phyloP scores from a whole-genome alignment of 148 eudicot genomes.

The Spergularia marina region DNA sequence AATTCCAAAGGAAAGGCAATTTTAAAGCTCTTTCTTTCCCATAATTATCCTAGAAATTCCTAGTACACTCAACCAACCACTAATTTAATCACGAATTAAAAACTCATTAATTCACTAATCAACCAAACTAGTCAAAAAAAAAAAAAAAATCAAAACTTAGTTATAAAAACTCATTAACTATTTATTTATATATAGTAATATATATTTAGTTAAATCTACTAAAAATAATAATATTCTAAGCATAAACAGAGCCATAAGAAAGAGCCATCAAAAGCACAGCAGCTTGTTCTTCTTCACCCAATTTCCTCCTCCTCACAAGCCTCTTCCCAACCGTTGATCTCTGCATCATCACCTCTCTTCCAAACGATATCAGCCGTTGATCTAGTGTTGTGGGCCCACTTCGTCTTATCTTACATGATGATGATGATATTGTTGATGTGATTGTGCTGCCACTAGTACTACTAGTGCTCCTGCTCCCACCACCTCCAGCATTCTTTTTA shows the following conservation, averaged over 20 bases:
- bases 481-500: conserved; percentile 34
- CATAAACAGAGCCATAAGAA: conserved; percentile 75
- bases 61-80: background rate
- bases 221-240: conserved; percentile 4
- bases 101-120: background rate
- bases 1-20: no score
- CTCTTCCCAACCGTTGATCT: conserved; percentile 57
- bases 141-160: background rate
- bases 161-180: background rate
- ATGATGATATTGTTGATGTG: conserved; percentile 18
- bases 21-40: background rate
- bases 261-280: conserved; percentile 81
- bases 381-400: conserved; percentile 38
- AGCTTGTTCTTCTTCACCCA: conserved; percentile 86
- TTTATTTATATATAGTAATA: background rate
- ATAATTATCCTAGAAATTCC: background rate
- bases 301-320: conserved; percentile 34
- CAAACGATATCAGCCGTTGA: conserved; percentile 55
- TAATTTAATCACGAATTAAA: background rate
- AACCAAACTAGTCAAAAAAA: background rate
- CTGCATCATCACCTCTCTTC: conserved; percentile 61
- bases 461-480: conserved; percentile 5
- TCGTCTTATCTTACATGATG: conserved; percentile 16
- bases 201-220: background rate
- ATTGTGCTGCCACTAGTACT: conserved; percentile 14